Percentiles rank a stretch among this genome's conserved stretches.
phyloP scores from a whole-genome alignment of 352 stramenopile genomes.

The Phytophthora macrochlamydospora region DNA sequence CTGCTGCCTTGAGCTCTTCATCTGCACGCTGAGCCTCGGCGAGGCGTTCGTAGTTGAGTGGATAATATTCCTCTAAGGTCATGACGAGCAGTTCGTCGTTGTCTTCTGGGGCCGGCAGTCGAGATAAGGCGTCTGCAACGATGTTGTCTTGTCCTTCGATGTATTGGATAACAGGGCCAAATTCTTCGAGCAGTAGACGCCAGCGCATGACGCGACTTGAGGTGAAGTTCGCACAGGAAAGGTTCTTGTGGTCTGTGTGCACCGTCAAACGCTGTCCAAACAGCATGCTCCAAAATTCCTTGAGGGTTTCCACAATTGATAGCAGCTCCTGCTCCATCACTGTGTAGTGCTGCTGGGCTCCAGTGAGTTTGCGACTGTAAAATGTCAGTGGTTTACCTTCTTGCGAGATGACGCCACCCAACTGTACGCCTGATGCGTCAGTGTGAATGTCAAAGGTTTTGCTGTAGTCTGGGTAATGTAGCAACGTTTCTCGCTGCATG shows the following conservation, averaged over 20 bases:
- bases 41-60: background rate
- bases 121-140: background rate
- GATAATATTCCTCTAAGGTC: conserved; percentile 3
- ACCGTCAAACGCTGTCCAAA: conserved; percentile 8
- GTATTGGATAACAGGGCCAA: conserved; percentile 5
- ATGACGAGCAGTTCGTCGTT: background rate
- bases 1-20: background rate
- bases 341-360: conserved; percentile 11
- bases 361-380: conserved; percentile 8
- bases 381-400: background rate
- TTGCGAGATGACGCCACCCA: conserved; percentile 11
- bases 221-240: conserved; percentile 6
- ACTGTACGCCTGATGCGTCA: conserved; percentile 7
- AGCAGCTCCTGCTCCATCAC: conserved; percentile 10
- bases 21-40: background rate
- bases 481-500: background rate
- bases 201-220: conserved; percentile 2
- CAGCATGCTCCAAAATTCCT: background rate
- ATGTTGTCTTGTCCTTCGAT: conserved; percentile 3
- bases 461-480: conserved; percentile 12
- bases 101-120: background rate
- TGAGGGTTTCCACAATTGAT: conserved; percentile 6
- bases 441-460: conserved; percentile 1
- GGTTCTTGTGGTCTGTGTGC: conserved; percentile 11
- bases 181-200: conserved; percentile 7